Percentiles rank a stretch among this genome's conserved stretches.
phyloP scores from a whole-genome alignment of 495 filamentous ascomycete species.

The Hypoxylon fragiforme region DNA sequence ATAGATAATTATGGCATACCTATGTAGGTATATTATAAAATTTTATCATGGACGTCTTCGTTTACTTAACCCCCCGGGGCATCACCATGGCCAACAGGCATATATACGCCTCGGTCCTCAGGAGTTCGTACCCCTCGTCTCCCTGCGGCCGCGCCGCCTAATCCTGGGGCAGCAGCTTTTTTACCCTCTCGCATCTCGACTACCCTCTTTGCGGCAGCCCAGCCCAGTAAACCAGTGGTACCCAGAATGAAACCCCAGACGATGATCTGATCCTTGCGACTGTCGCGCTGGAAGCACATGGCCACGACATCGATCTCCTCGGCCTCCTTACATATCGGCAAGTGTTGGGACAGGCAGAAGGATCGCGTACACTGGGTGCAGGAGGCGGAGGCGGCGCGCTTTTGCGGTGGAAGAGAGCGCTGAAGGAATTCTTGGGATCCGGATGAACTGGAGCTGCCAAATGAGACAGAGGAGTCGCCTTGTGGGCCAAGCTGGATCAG shows the following conservation, averaged over 20 bases:
- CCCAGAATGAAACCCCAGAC: constrained; percentile 91
- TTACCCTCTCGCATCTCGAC: constrained; percentile 57
- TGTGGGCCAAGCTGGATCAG: constrained; percentile 72
- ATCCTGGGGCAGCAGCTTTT: constrained; percentile 17
- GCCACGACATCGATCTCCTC: constrained; percentile 85
- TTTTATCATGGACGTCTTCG: too few species aligned
- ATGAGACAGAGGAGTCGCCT: constrained; percentile 36
- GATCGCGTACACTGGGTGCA: constrained; percentile 90
- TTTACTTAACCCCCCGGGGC: not conserved
- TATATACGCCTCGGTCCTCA: constrained; percentile 22
- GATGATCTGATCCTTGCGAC: constrained; percentile 83
- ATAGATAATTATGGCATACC: too few species aligned
- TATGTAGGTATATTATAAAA: too few species aligned
- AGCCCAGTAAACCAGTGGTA: constrained; percentile 78
- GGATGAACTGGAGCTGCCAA: constrained; percentile 26
- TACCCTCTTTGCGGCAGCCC: constrained; percentile 65
- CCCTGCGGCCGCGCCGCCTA: constrained; percentile 2
- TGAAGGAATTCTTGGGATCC: not conserved
- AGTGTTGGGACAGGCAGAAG: constrained; percentile 82
- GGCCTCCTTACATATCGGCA: constrained; percentile 85
- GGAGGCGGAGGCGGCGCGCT: constrained; percentile 40
- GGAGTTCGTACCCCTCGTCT: not conserved
- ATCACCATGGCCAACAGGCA: constrained; percentile 14
- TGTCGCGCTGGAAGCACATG: constrained; percentile 92
- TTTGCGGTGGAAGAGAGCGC: constrained; percentile 1